Evolutionary conservation across 305 asterid species (phyloP).

Genomic region (Solanum hybrid): DNA sequence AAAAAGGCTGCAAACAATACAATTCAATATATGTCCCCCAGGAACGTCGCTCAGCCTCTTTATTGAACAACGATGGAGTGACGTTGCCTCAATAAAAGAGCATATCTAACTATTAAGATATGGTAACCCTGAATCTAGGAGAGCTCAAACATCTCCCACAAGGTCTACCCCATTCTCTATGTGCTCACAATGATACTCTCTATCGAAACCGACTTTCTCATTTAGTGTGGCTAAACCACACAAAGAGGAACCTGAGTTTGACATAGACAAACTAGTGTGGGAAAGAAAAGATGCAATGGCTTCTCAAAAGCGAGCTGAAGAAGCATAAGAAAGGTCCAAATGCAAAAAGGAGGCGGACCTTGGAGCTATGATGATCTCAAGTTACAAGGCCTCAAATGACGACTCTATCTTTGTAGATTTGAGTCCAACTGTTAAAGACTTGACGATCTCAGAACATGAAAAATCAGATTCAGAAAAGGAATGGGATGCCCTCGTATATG

Average conservation of each 20-base stretch:
- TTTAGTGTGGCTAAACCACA: background rate
- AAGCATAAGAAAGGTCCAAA: background rate
- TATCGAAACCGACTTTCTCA: background rate
- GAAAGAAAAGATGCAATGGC: background rate
- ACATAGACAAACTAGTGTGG: background rate
- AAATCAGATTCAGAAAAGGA: background rate
- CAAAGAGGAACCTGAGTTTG: background rate
- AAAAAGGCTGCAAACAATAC: no score
- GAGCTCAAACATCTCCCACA: background rate
- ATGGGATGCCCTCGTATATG: background rate
- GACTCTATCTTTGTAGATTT: background rate
- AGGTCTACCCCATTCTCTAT: background rate
- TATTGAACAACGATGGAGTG: background rate
- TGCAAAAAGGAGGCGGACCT: background rate
- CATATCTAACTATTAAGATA: background rate
- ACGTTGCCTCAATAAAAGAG: background rate
- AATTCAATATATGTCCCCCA: background rate
- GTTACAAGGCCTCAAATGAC: background rate
- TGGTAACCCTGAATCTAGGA: background rate
- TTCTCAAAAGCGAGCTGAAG: background rate
- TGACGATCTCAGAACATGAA: background rate
- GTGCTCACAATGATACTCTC: background rate
- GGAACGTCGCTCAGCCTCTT: background rate
- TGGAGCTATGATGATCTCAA: background rate
- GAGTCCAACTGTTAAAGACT: background rate